Evolutionary conservation across 2,329 filamentous ascomycete species (phyloP).

Genomic region (Dactylellina sp.): DNA sequence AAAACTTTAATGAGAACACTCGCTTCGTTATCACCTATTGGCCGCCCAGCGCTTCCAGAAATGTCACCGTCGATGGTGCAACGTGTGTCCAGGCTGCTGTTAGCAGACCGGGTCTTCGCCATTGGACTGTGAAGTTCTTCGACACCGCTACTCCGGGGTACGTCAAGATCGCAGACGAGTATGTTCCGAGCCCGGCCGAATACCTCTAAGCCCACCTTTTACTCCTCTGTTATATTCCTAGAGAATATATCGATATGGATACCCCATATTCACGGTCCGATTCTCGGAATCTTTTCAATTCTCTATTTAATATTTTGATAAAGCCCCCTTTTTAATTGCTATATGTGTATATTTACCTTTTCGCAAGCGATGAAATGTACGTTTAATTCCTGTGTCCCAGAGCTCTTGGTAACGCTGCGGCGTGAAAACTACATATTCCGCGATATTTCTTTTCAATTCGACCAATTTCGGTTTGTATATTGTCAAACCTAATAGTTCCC

Average conservation of each 20-base stretch:
- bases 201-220: neutral
- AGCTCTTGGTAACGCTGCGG: too few relatives aligned
- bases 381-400: too few relatives aligned
- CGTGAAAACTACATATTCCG: too few relatives aligned
- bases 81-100: slow-evolving; percentile 40
- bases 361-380: too few relatives aligned
- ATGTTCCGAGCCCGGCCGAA: slow-evolving; percentile 12
- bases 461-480: too few relatives aligned
- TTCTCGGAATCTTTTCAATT: neutral
- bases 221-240: neutral
- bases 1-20: slow-evolving; percentile 11
- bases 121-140: slow-evolving; percentile 41
- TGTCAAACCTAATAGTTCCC: too few relatives aligned
- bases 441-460: too few relatives aligned
- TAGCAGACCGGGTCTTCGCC: slow-evolving; percentile 40
- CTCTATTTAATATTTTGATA: neutral
- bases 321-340: neutral
- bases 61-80: slow-evolving; percentile 30
- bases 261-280: neutral
- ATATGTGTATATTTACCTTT: neutral
- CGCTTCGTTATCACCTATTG: slow-evolving; percentile 30
- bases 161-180: slow-evolving; percentile 16
- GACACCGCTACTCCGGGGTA: slow-evolving; percentile 22
- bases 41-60: slow-evolving; percentile 14
- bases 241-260: neutral